Evolutionary conservation across 139 green algal genomes (phyloP), one percentile per base, ranked within the genome.

Genomic region (Volvox reticuliferus): DNA sequence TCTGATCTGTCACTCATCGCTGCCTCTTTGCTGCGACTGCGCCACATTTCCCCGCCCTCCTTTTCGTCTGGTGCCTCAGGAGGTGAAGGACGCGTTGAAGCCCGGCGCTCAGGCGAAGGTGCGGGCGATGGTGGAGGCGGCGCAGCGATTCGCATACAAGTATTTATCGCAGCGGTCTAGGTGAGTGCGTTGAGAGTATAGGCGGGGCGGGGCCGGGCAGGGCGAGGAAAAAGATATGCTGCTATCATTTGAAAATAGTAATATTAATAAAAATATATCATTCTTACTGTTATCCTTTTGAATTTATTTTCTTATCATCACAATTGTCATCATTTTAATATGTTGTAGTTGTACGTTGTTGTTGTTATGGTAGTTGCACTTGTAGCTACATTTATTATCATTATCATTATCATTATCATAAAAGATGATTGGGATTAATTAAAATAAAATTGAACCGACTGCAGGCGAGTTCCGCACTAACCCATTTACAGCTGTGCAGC

Each of bases 111-210:
- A 55, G 16, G 33, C 30, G 28, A 35, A 37, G 65, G 26, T 79
- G 13, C 26, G 32, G 1, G 36, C 24, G 33, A 68, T 89, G 20
- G 83, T n/a, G 67, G 83, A 89, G 83, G 35, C 5, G 24, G 83
- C 24, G 24, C 67, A 81, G 67, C 35, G 36, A 16, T 89, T 89
- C 67, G 83, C 83, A 1, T 89, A 89, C 83, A 89, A 73, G 61
- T 89, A 89, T 65, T 35, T 89, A 35, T 81, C 67, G 24, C 83
- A 81, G 83, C 35, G 83, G 0, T 89, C 83, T 65, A 68, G 83
- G 83, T 80, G 35, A 28, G 83, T 62, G 13, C 19, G 76, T 62
- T 55, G 76, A 33, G 21, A 35, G 28, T 35, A 18, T 5, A 36
- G 50, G 76, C 30, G 32, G 9, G 30, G 76, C 30, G 32, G 76